Evolutionary conservation across 345 rosid genomes (phyloP).

Genomic region (Lepidium aucheri): DNA sequence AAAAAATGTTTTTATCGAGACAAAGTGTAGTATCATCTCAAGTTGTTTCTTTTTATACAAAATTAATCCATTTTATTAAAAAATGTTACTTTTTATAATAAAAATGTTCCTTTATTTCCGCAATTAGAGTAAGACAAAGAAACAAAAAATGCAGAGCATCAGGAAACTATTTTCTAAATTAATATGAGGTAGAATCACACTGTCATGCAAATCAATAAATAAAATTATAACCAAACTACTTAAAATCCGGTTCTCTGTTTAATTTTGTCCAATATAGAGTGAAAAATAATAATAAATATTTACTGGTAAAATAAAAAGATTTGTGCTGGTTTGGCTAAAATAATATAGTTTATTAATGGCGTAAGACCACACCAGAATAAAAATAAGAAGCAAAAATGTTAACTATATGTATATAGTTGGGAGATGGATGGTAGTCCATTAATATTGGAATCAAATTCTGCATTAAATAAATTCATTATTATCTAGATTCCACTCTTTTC

Average conservation of each 20-base stretch:
- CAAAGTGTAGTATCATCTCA: background rate
- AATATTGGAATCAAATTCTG: conserved; percentile 29
- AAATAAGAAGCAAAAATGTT: background rate
- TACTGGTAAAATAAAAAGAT: no score
- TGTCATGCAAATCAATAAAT: background rate
- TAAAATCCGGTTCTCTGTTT: conserved; percentile 26
- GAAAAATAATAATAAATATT: background rate
- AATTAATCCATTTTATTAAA: background rate
- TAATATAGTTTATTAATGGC: conserved; percentile 18
- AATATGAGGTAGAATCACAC: background rate
- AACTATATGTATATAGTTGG: conserved; percentile 18
- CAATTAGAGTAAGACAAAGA: conserved; percentile 20
- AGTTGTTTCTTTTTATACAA: background rate
- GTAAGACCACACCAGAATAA: conserved; percentile 21
- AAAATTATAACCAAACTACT: conserved; percentile 9
- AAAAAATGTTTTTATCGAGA: background rate
- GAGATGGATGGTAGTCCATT: conserved; percentile 27
- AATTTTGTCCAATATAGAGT: conserved; percentile 1
- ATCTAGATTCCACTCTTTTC: conserved; percentile 14
- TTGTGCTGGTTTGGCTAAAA: background rate
- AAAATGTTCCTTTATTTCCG: conserved; percentile 2
- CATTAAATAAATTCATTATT: conserved; percentile 6
- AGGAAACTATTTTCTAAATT: background rate
- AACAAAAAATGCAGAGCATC: conserved; percentile 13
- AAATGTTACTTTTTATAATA: background rate